Evolutionary conservation across 768 basidiomycete genomes (phyloP).

Genomic region (Peribolospora kevripleyi): DNA sequence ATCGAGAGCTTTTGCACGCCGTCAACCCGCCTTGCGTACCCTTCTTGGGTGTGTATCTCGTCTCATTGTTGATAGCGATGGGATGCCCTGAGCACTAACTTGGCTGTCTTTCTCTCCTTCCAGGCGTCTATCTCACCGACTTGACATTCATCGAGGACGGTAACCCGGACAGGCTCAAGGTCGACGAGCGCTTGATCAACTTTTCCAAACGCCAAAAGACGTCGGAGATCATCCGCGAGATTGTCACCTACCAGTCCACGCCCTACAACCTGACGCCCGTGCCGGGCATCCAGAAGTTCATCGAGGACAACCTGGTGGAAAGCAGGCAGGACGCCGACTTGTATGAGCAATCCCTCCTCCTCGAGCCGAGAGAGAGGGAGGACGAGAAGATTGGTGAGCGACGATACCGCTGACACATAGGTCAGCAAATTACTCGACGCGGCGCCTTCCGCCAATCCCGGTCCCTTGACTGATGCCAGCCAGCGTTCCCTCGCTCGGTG

Average conservation of each 20-base stretch:
- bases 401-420: neutral
- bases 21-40: constrained; percentile 86
- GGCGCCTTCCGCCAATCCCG: too few species aligned
- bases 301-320: constrained; percentile 45
- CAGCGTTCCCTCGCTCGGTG: neutral
- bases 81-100: neutral
- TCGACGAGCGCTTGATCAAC: constrained; percentile 43
- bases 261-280: constrained; percentile 64
- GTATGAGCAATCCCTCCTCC: neutral
- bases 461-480: too few species aligned
- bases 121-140: constrained; percentile 86
- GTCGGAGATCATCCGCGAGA: constrained; percentile 89
- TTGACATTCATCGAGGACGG: constrained; percentile 98
- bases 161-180: constrained; percentile 48
- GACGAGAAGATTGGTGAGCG: constrained; percentile 2
- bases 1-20: constrained; percentile 54
- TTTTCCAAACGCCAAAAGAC: constrained; percentile 87
- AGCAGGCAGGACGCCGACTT: neutral
- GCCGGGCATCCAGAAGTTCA: constrained; percentile 40
- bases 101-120: neutral
- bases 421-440: too few species aligned
- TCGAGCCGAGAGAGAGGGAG: constrained; percentile 4
- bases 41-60: constrained; percentile 49
- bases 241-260: constrained; percentile 81
- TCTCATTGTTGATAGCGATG: neutral